phyloP scores from a whole-genome alignment of 192 early-diverging fungal species.

The Gryganskiella cystojenkinii region DNA sequence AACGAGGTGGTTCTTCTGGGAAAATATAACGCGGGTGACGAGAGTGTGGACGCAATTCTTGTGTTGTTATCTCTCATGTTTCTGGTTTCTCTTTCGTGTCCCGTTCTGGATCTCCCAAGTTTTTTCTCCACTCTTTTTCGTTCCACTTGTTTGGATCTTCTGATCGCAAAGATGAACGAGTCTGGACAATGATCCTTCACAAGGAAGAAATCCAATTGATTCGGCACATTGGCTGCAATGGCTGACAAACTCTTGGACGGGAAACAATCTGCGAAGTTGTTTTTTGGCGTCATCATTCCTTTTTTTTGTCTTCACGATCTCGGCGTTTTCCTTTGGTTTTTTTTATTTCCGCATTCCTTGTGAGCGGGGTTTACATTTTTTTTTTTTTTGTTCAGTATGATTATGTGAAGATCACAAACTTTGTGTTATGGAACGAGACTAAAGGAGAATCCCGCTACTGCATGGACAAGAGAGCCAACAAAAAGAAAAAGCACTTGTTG shows the following conservation, averaged over 20 bases:
- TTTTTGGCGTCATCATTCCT: too few species aligned
- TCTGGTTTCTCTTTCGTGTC: background rate
- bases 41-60: too few species aligned
- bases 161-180: too few species aligned
- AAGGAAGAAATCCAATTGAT: background rate
- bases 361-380: background rate
- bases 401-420: background rate
- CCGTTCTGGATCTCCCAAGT: background rate
- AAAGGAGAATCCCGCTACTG: too few species aligned
- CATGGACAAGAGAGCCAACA: background rate
- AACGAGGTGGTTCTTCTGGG: too few species aligned
- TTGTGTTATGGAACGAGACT: constrained; percentile 3
- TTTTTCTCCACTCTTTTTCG: background rate
- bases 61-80: background rate
- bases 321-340: background rate
- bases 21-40: too few species aligned
- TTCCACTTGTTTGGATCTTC: background rate
- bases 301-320: too few species aligned
- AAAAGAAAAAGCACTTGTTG: background rate
- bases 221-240: too few species aligned
- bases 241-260: too few species aligned
- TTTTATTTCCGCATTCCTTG: background rate
- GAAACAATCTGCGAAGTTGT: too few species aligned
- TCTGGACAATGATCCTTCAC: too few species aligned
- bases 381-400: background rate